phyloP scores from a whole-genome alignment of 176 grass and related monocot genomes.

The Phoenix roebelenii region DNA sequence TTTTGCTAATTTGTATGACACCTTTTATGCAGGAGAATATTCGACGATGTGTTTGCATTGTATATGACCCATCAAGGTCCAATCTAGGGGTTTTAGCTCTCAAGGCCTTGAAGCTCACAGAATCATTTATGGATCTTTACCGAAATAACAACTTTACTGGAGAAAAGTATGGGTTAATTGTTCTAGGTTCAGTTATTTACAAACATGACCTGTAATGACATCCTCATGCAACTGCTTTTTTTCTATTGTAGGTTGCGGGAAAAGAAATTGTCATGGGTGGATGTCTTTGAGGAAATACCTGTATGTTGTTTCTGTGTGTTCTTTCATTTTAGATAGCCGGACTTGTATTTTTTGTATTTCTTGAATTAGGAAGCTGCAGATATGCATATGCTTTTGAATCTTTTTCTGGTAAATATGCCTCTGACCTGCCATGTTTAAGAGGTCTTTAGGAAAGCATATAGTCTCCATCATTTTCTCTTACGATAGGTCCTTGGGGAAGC shows the following conservation, averaged over 20 bases:
- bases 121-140: conserved; percentile 98
- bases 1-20: background rate
- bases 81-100: conserved; percentile 95
- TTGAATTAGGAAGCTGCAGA: too few relatives aligned
- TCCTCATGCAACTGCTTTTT: background rate
- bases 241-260: conserved; percentile 66
- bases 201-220: too few relatives aligned
- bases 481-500: too few relatives aligned
- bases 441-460: too few relatives aligned
- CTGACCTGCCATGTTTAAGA: too few relatives aligned
- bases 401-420: too few relatives aligned
- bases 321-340: background rate
- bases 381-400: too few relatives aligned
- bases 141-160: conserved; percentile 80
- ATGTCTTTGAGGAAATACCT: conserved; percentile 97
- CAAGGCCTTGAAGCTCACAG: conserved; percentile 85
- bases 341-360: too few relatives aligned
- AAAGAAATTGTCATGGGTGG: conserved; percentile 96
- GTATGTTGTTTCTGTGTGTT: conserved; percentile 24
- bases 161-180: conserved; percentile 49
- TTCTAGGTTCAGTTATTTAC: too few relatives aligned
- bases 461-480: too few relatives aligned
- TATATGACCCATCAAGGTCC: conserved; percentile 93
- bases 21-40: conserved; percentile 28
- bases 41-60: conserved; percentile 88